Evolutionary conservation across 306 rosid genomes (phyloP).

Genomic region (Trifolium repens): DNA sequence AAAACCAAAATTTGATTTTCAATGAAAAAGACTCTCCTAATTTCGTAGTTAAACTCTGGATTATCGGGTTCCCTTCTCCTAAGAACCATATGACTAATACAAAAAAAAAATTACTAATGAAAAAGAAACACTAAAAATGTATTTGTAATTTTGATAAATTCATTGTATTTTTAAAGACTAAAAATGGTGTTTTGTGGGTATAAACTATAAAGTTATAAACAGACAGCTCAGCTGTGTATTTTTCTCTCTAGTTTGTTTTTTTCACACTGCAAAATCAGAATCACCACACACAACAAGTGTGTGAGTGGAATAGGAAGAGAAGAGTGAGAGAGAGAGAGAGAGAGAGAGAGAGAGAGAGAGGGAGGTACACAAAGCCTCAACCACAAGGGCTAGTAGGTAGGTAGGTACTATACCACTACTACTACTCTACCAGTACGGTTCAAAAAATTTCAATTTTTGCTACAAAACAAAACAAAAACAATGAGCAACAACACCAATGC

Average conservation of each 20-base stretch:
- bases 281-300: neutral
- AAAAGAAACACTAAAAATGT: too few species aligned
- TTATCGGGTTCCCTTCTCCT: too few species aligned
- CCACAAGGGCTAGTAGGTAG: neutral
- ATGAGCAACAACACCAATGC: neutral
- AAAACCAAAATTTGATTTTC: too few species aligned
- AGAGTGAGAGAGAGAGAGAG: neutral
- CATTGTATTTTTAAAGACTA: too few species aligned
- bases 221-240: slow-evolving; percentile 18
- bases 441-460: neutral
- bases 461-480: neutral
- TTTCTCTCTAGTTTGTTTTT: neutral
- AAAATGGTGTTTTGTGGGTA: too few species aligned
- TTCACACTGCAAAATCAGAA: slow-evolving; percentile 7
- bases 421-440: neutral
- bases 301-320: neutral
- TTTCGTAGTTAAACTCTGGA: too few species aligned
- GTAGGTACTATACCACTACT: neutral
- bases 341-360: neutral
- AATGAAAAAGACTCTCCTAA: too few species aligned
- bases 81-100: too few species aligned
- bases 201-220: neutral
- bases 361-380: too few species aligned
- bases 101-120: too few species aligned
- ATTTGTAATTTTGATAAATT: too few species aligned